A percentile compares a stretch with the other conserved stretches of the same genome.
These are phyloP conservation scores for Xerocomellus intermedius DNA, from an alignment of 768 basidiomycete genomes.

Conservation along the genomic window DNA sequence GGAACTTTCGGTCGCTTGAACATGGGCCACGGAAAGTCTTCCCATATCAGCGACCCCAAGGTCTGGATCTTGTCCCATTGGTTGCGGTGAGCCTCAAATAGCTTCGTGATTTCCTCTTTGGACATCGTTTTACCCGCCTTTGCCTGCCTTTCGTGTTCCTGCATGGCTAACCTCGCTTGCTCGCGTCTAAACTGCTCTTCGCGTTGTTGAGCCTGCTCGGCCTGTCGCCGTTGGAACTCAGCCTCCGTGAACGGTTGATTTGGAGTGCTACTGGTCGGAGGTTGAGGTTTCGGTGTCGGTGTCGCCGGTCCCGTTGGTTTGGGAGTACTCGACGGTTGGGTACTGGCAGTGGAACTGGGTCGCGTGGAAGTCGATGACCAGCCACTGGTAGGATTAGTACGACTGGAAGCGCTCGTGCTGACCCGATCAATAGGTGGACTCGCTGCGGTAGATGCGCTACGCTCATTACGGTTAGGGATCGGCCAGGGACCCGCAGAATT, in stretches of 20 bases:
- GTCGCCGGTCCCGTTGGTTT: slow-evolving; percentile 25
- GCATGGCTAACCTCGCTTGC: slow-evolving; percentile 58
- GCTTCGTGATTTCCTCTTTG: slow-evolving; percentile 53
- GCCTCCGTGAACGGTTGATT: slow-evolving; percentile 39
- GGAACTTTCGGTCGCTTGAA: slow-evolving; percentile 52
- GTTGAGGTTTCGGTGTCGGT: slow-evolving; percentile 21
- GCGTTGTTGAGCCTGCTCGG: slow-evolving; percentile 60
- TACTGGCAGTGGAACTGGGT: slow-evolving; percentile 22
- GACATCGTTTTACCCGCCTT: slow-evolving; percentile 46
- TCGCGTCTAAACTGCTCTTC: slow-evolving; percentile 69
- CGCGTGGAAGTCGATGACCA: slow-evolving; percentile 33
- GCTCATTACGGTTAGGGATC: slow-evolving; percentile 31
- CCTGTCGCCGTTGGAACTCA: slow-evolving; percentile 64
- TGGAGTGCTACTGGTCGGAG: slow-evolving; percentile 17
- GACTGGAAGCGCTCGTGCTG: slow-evolving; percentile 28
- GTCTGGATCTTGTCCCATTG: slow-evolving; percentile 53
- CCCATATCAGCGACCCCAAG: slow-evolving; percentile 52
- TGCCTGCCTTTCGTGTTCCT: slow-evolving; percentile 45
- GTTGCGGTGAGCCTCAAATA: slow-evolving; percentile 61
- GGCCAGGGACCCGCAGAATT: slow-evolving; percentile 32
- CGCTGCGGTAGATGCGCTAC: slow-evolving; percentile 33
- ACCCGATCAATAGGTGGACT: slow-evolving; percentile 33
- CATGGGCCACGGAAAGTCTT: slow-evolving; percentile 74
- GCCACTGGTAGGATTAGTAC: slow-evolving; percentile 26
- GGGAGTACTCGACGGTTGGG: slow-evolving; percentile 24